Percentiles rank a stretch among this genome's conserved stretches.
phyloP scores from a whole-genome alignment of 2,329 filamentous ascomycete genomes.

The Aspergillus melleus region DNA sequence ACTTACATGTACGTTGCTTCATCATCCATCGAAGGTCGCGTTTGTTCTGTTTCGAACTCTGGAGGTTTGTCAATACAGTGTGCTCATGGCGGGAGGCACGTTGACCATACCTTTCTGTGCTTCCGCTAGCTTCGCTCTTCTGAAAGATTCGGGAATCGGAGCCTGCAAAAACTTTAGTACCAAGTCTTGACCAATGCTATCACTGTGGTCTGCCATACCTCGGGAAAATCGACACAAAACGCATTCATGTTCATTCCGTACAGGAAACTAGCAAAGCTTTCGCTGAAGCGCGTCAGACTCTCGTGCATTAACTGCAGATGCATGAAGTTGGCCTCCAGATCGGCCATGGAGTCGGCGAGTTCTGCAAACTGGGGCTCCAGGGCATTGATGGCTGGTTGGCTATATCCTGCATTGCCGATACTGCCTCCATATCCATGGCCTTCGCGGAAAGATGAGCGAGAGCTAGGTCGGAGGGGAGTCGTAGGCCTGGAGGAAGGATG shows the following conservation, averaged over 20 bases:
- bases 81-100: background rate
- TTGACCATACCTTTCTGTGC: conserved; percentile 45
- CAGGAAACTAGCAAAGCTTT: conserved; percentile 92
- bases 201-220: conserved; percentile 57
- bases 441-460: conserved; percentile 82
- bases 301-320: conserved; percentile 97
- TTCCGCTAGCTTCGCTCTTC: conserved; percentile 61
- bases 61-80: conserved; percentile 16
- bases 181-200: background rate
- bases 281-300: conserved; percentile 86
- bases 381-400: conserved; percentile 67
- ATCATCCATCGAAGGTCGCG: conserved; percentile 48
- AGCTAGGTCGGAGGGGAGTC: conserved; percentile 86
- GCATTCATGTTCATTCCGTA: conserved; percentile 99
- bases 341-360: conserved; percentile 88
- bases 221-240: conserved; percentile 96
- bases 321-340: conserved; percentile 96
- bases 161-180: conserved; percentile 54
- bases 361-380: conserved; percentile 93
- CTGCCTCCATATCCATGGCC: conserved; percentile 58
- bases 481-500: conserved; percentile 73
- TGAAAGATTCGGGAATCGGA: conserved; percentile 81
- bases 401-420: conserved; percentile 37
- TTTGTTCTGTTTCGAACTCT: conserved; percentile 35
- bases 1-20: conserved; percentile 85